Conservation (phyloP, 345 rosid species). For the Odontarrhena argentea region DNA sequence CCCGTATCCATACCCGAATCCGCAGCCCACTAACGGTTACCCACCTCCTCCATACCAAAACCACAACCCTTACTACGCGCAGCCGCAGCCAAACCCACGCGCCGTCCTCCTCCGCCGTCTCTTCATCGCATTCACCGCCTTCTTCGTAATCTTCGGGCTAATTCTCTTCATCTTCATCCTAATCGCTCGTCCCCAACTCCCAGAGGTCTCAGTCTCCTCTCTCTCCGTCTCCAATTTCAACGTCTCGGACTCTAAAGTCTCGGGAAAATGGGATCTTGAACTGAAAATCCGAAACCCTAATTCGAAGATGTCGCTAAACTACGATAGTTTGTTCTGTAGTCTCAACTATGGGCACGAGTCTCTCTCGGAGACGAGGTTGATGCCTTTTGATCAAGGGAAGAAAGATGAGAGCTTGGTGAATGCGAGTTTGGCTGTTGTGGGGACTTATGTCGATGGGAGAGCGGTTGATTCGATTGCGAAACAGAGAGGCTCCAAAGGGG, state of each 20-base stretch:
- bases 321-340: conserved; percentile 33
- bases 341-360: conserved; percentile 36
- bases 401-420: conserved; percentile 44
- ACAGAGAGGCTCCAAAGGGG: conserved; percentile 44
- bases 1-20: conserved; percentile 50
- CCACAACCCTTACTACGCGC: conserved; percentile 45
- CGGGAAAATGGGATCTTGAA: conserved; percentile 60
- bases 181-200: conserved; percentile 69
- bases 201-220: conserved; percentile 53
- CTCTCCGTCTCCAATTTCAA: conserved; percentile 65
- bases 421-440: conserved; percentile 45
- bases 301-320: conserved; percentile 61
- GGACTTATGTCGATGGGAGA: conserved; percentile 46
- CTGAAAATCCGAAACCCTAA: conserved; percentile 67
- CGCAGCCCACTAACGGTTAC: conserved; percentile 50
- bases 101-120: conserved; percentile 54
- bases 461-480: conserved; percentile 41
- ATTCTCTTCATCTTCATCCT: conserved; percentile 64
- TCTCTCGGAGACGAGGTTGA: conserved; percentile 51
- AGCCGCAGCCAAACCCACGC: conserved; percentile 49
- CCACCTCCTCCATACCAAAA: conserved; percentile 56
- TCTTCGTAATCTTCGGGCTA: conserved; percentile 48
- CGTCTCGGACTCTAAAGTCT: conserved; percentile 43
- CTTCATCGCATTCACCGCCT: conserved; percentile 31
- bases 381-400: conserved; percentile 64